phyloP scores from a whole-genome alignment of 176 grass and related monocot genomes.

The Ananas comosus region DNA sequence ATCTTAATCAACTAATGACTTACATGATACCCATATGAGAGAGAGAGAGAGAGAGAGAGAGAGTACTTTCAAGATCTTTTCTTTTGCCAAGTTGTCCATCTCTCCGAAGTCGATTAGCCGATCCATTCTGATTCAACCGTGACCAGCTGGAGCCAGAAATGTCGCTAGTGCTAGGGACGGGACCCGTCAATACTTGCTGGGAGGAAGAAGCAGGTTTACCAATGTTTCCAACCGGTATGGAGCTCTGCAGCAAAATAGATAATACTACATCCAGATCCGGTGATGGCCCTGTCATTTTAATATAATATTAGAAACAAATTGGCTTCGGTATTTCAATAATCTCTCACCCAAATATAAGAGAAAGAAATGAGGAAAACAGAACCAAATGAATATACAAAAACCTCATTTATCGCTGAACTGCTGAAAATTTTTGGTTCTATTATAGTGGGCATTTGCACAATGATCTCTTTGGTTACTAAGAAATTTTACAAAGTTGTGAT shows the following conservation, averaged over 20 bases:
- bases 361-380: background rate
- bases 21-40: background rate
- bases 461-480: too few species aligned
- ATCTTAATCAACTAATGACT: too few species aligned
- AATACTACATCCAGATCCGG: conserved; percentile 73
- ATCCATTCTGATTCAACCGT: conserved; percentile 68
- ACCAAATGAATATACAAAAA: background rate
- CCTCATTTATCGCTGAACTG: too few species aligned
- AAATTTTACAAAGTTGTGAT: too few species aligned
- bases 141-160: conserved; percentile 31
- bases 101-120: conserved; percentile 43
- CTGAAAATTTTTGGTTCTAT: too few species aligned
- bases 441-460: too few species aligned
- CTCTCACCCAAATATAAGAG: conserved; percentile 6
- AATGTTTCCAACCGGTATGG: conserved; percentile 30
- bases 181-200: conserved; percentile 27
- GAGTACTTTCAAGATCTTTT: conserved; percentile 47
- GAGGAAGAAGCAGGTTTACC: conserved; percentile 33
- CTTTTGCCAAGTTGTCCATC: conserved; percentile 45
- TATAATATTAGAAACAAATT: background rate
- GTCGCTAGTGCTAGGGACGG: conserved; percentile 30
- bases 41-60: conserved; percentile 3
- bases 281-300: conserved; percentile 40
- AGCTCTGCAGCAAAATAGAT: conserved; percentile 59
- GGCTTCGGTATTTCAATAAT: conserved; percentile 13